Base-by-base conservation (phyloP, 2,329 filamentous ascomycete genomes). In the Calonectria honghensis region DNA sequence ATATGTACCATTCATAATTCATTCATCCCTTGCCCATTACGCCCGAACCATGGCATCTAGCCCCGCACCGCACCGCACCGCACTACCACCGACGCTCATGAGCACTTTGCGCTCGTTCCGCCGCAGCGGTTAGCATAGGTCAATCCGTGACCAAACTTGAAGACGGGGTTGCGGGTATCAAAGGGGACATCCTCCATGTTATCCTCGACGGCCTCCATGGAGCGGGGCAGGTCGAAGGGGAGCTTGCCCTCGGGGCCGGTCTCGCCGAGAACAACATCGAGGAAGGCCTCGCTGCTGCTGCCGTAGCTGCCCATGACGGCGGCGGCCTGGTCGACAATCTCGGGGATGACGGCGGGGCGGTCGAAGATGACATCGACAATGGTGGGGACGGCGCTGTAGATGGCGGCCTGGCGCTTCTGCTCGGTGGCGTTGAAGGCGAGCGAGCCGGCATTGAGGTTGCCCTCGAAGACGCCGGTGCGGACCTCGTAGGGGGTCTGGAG, bases 321-420 rank as follows among this genome's bases (percentile, higher is more conserved):
- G 0, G 82, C 77, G 1, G 85, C 85, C 6, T 82, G 65, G 35
- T 86, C 85, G 0, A 81, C 82, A 11, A 88, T 78, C 72, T 88
- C 86, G 2, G 86, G 86, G 4, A 89, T 81, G 1, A 83, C 85
- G 1, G 86, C 85, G 0, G 86, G 86, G 0, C 86, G 84, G 50
- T 86, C 84, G 4, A 87, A 81, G 45, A 84, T 84, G 35, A 88
- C 82, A 67, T 88, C 86, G 4, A 87, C 85, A 18, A 88, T 84
- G 4, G 85, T 85, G 3, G 85, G 84, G 0, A 86, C 84, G 0
- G 83, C 76, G 7, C 68, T 27, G 79, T 85, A 87, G 59, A 88
- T 86, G 10, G 70, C 68, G 0, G 80, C 77, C 65, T 82, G 79
- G 7, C 79, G 75, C 37, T 35, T 51, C 54, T 78, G 79, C 69